phyloP scores from a whole-genome alignment of 441 rosid species.

The Pelargonium myrrhifolium region DNA sequence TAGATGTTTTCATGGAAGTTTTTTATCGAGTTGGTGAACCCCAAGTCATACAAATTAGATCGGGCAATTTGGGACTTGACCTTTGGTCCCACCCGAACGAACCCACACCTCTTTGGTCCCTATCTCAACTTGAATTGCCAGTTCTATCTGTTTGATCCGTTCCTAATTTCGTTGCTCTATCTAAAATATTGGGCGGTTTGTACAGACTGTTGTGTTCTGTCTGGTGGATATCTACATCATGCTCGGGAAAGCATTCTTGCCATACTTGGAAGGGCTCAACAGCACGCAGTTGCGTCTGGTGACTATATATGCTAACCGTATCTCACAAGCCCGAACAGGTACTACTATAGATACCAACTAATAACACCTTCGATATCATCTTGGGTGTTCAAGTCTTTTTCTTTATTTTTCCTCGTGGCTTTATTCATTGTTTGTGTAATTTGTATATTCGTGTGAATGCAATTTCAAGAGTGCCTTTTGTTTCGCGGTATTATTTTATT shows the following conservation, averaged over 20 bases:
- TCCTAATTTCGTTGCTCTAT: neutral
- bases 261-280: conserved; percentile 84
- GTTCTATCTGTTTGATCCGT: neutral
- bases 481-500: neutral
- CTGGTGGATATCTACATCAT: conserved; percentile 93
- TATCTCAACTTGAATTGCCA: too few species aligned
- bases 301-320: conserved; percentile 91
- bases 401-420: neutral
- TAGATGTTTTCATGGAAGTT: too few species aligned
- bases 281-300: conserved; percentile 86
- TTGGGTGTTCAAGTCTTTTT: conserved; percentile 14
- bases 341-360: conserved; percentile 47
- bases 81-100: too few species aligned
- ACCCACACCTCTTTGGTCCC: too few species aligned
- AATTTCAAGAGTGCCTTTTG: conserved; percentile 14
- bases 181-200: too few species aligned
- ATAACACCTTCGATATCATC: conserved; percentile 16
- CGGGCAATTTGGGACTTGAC: too few species aligned
- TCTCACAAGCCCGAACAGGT: conserved; percentile 91
- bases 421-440: conserved; percentile 28
- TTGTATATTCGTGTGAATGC: conserved; percentile 53
- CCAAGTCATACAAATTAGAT: too few species aligned
- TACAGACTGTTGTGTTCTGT: conserved; percentile 95
- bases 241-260: conserved; percentile 94
- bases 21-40: too few species aligned